phyloP scores from a whole-genome alignment of 208 protist species.

The Trypanosoma vivax region DNA sequence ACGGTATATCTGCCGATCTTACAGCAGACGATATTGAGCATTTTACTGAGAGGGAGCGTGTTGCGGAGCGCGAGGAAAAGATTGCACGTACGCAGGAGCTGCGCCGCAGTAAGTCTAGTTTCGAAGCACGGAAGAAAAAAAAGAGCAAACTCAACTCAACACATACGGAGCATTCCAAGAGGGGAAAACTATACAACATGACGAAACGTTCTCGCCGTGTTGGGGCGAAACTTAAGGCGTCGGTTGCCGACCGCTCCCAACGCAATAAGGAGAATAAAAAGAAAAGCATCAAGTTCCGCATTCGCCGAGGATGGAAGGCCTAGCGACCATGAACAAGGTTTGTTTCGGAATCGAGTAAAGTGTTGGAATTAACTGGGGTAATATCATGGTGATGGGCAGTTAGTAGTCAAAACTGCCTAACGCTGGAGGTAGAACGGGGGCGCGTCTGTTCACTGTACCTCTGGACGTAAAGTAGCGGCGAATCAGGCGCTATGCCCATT shows the following conservation, averaged over 20 bases:
- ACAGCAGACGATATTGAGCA: slow-evolving; percentile 78
- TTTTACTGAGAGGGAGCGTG: slow-evolving; percentile 78
- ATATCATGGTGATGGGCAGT: too few species aligned
- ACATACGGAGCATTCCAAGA: slow-evolving; percentile 79
- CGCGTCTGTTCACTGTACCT: too few species aligned
- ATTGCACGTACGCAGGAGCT: slow-evolving; percentile 76
- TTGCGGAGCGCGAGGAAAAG: slow-evolving; percentile 76
- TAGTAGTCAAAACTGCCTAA: too few species aligned
- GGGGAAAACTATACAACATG: slow-evolving; percentile 89
- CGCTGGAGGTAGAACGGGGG: too few species aligned
- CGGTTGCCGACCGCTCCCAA: slow-evolving; percentile 56
- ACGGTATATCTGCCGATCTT: slow-evolving; percentile 74
- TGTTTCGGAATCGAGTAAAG: not conserved
- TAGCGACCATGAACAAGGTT: slow-evolving; percentile 17
- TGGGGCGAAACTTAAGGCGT: slow-evolving; percentile 78
- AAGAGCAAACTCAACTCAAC: slow-evolving; percentile 89
- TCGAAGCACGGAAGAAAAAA: slow-evolving; percentile 84
- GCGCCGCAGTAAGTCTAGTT: slow-evolving; percentile 74
- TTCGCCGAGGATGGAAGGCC: slow-evolving; percentile 87
- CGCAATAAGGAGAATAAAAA: slow-evolving; percentile 87
- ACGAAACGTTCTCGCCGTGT: slow-evolving; percentile 84
- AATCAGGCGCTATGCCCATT: too few species aligned
- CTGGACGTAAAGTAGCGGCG: too few species aligned
- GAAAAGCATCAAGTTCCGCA: slow-evolving; percentile 92
- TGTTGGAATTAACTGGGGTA: not conserved